phyloP scores from a whole-genome alignment of 164 flowering plant species.

The Cinnamomum chago region DNA sequence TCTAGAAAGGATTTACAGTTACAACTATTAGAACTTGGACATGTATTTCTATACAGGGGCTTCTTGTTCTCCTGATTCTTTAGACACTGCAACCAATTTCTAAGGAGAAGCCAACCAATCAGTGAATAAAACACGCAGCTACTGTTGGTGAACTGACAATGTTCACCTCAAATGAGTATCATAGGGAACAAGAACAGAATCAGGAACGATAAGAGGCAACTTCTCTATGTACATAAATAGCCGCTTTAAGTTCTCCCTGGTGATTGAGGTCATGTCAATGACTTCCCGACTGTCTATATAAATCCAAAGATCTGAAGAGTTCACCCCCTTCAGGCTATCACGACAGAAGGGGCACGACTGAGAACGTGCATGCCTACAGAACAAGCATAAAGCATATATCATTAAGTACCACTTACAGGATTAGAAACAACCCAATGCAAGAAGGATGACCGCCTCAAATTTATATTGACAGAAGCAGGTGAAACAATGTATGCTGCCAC shows the following conservation, averaged over 20 bases:
- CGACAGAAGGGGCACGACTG: conserved; percentile 94
- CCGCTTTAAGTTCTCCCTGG: conserved; percentile 62
- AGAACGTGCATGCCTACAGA: conserved; percentile 65
- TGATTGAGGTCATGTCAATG: conserved; percentile 42
- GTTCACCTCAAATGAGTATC: conserved; percentile 43
- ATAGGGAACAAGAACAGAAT: conserved; percentile 41
- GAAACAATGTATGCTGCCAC: too few species aligned
- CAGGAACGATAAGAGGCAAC: conserved; percentile 66
- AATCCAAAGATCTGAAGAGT: conserved; percentile 83
- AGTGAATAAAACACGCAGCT: background rate
- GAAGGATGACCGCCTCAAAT: too few species aligned
- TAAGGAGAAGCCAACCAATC: background rate
- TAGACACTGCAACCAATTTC: background rate
- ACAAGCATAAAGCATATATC: background rate
- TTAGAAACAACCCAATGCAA: too few species aligned
- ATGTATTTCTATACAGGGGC: conserved; percentile 8
- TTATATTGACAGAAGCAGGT: too few species aligned
- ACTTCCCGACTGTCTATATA: conserved; percentile 49
- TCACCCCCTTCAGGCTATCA: conserved; percentile 66
- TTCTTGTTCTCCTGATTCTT: conserved; percentile 8
- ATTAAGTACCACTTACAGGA: too few species aligned
- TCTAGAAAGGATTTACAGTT: conserved; percentile 15
- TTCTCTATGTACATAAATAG: conserved; percentile 68
- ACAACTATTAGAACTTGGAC: background rate
- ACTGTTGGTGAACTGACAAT: background rate